Base-by-base conservation (phyloP, 352 stramenopile genomes). In the Phytophthora fragariaefolia region DNA sequence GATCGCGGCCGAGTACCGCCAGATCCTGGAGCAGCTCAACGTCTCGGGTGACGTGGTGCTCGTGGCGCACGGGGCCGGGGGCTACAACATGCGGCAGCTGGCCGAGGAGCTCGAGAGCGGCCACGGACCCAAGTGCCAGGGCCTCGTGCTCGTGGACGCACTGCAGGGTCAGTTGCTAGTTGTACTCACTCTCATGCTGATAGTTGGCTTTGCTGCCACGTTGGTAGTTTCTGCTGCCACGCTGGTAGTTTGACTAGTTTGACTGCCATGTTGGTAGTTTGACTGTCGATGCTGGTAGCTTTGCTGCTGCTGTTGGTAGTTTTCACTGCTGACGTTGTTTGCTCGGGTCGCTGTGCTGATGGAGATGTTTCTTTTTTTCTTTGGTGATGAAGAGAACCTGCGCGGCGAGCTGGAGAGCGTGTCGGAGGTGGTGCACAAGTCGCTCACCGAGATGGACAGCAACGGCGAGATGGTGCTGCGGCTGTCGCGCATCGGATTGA, bases 41-140 rank as follows among this genome's bases (percentile, higher is more conserved):
- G 69, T 91, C 15, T 66, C 68, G 20, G 66, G 75, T n/a, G 80
- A 84, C 26, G 61, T 95, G 34, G 67, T 95, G 27, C 77, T 95
- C 6, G 84, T 95, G 20, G 86, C 57, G 0, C 86, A 95, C 58
- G 86, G 86, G 49, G 80, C 81, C 7, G 86, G 86, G 17, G 86
- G 83, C 36, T 95, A 95, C 76, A 91, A 92, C 64, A 95, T 95
- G 86, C 73, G 86, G 48, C 63, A 88, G 54, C 57, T 90, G 7
- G 82, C 82, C 2, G 60, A 80, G 23, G 73, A 86, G 28, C 56
- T 92, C 15, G 62, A 80, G n/a, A 24, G 49, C 6, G 42, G 59
- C 9, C 24, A 54, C 10, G 32, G 50, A 2, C 13, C 69, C 12
- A 77, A 76, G 34, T 91, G 83, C 61, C 50, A 86, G 27, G 85